Percentiles rank a stretch among this genome's conserved stretches.
phyloP scores from a whole-genome alignment of 331 rosid species.

The Pyracantha coccinea region DNA sequence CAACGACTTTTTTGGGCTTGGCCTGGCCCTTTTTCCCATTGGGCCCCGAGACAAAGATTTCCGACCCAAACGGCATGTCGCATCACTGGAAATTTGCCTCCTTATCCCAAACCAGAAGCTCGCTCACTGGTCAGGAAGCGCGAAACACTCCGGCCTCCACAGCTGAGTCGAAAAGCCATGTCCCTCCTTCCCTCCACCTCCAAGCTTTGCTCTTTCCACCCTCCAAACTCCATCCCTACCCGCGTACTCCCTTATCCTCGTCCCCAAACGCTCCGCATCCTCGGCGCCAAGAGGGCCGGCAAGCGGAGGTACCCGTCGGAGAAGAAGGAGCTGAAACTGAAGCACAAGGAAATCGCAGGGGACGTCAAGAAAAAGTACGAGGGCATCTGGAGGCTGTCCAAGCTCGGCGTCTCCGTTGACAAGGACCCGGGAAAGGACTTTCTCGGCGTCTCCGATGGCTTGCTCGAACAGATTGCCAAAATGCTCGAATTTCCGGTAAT shows the following conservation, averaged over 20 bases:
- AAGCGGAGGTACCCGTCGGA: slow-evolving; percentile 74
- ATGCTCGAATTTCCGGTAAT: slow-evolving; percentile 57
- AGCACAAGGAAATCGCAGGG: slow-evolving; percentile 33
- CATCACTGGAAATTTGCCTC: not conserved
- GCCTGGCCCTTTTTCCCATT: too few species aligned
- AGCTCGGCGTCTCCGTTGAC: slow-evolving; percentile 46
- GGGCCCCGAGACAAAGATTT: too few species aligned
- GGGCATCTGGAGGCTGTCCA: slow-evolving; percentile 67
- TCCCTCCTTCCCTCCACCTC: slow-evolving; percentile 29
- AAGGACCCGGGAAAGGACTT: slow-evolving; percentile 72
- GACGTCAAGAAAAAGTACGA: slow-evolving; percentile 31
- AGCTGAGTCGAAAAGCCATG: slow-evolving; percentile 1
- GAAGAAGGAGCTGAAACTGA: slow-evolving; percentile 54
- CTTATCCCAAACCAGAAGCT: not conserved
- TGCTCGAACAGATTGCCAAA: slow-evolving; percentile 53
- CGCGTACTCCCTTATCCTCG: not conserved
- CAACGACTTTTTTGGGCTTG: too few species aligned
- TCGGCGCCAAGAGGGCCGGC: slow-evolving; percentile 55
- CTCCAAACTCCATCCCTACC: slow-evolving; percentile 11
- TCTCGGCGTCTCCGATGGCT: slow-evolving; percentile 46
- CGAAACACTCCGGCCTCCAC: not conserved
- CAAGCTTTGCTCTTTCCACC: slow-evolving; percentile 14
- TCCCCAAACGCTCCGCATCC: slow-evolving; percentile 19
- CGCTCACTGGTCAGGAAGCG: not conserved
- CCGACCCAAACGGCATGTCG: not conserved